Percentiles rank a stretch among this genome's conserved stretches.
Evolutionary conservation across 352 stramenopile species (phyloP).

Genomic region (Phytophthora pini): DNA sequence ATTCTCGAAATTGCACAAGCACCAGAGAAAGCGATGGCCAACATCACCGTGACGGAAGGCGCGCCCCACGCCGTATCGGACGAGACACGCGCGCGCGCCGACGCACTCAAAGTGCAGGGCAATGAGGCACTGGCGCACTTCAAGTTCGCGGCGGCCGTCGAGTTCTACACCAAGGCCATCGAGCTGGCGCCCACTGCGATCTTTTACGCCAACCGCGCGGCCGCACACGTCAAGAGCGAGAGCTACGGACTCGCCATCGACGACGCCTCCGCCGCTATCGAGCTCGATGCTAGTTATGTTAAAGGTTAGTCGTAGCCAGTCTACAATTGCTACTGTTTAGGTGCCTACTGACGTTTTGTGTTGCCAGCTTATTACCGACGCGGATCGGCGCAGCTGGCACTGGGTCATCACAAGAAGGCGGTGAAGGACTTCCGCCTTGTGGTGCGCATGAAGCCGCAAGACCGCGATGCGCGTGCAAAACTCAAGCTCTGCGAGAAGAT

Average conservation of each 20-base stretch:
- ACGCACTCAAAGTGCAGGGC: constrained; percentile 86
- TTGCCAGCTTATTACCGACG: constrained; percentile 95
- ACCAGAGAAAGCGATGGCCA: constrained; percentile 42
- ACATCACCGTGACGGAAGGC: constrained; percentile 53
- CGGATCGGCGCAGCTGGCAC: constrained; percentile 96
- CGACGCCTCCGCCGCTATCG: constrained; percentile 95
- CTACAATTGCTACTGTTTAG: neutral
- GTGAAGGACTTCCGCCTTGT: constrained; percentile 98
- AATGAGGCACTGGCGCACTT: constrained; percentile 86
- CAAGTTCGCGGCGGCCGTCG: constrained; percentile 81
- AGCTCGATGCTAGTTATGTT: constrained; percentile 94
- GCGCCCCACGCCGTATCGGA: constrained; percentile 66
- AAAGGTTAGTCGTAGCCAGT: constrained; percentile 77
- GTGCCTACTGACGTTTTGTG: neutral
- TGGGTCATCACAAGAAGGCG: constrained; percentile 97
- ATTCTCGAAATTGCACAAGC: constrained; percentile 4
- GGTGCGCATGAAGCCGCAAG: constrained; percentile 95
- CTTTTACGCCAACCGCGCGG: constrained; percentile 95
- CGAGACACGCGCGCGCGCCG: constrained; percentile 62
- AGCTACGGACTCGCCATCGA: constrained; percentile 98
- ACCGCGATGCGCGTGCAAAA: constrained; percentile 93
- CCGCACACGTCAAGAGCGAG: constrained; percentile 98
- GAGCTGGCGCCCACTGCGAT: constrained; percentile 89
- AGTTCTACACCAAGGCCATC: constrained; percentile 92
- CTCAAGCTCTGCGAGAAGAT: constrained; percentile 97